These are phyloP conservation scores for Bondarzewia mesenterica DNA, from an alignment of 1,284 basidiomycete species.

Conservation along the genomic window DNA sequence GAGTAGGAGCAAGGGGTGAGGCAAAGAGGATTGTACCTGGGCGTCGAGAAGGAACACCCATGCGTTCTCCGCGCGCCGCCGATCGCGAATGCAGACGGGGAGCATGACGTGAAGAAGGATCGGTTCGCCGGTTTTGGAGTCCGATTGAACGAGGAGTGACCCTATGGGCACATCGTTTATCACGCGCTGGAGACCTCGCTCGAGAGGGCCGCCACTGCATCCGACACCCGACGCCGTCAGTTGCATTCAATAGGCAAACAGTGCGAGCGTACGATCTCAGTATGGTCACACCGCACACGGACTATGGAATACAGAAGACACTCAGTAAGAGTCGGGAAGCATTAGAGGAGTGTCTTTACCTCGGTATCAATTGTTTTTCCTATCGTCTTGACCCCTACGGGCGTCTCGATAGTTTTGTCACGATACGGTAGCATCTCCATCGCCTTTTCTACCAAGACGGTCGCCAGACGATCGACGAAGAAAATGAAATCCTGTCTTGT, in stretches of 20 bases:
- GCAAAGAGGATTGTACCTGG: conserved; percentile 45
- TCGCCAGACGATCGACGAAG: conserved; percentile 81
- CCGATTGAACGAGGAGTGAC: conserved; percentile 86
- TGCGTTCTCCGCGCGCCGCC: conserved; percentile 55
- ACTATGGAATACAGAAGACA: too few relatives aligned
- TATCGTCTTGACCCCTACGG: conserved; percentile 42
- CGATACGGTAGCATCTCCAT: conserved; percentile 74
- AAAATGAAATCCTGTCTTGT: conserved; percentile 83
- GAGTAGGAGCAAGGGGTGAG: neutral
- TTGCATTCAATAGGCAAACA: too few relatives aligned
- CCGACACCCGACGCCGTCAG: too few relatives aligned
- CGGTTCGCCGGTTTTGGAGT: conserved; percentile 80
- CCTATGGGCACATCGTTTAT: conserved; percentile 85
- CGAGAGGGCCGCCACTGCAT: conserved; percentile 77
- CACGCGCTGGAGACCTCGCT: conserved; percentile 85
- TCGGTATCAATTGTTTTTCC: conserved; percentile 61
- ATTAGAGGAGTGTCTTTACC: conserved; percentile 23
- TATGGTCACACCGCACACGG: conserved; percentile 79
- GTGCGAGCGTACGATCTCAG: conserved; percentile 74
- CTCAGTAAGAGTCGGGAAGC: too few relatives aligned
- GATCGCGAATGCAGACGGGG: conserved; percentile 62
- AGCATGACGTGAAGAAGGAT: conserved; percentile 79
- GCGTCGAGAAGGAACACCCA: conserved; percentile 92
- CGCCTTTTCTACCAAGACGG: conserved; percentile 80
- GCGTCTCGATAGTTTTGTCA: conserved; percentile 61